Evolutionary conservation across 495 filamentous ascomycete species (phyloP).

Genomic region (Penicillium bialowiezense): DNA sequence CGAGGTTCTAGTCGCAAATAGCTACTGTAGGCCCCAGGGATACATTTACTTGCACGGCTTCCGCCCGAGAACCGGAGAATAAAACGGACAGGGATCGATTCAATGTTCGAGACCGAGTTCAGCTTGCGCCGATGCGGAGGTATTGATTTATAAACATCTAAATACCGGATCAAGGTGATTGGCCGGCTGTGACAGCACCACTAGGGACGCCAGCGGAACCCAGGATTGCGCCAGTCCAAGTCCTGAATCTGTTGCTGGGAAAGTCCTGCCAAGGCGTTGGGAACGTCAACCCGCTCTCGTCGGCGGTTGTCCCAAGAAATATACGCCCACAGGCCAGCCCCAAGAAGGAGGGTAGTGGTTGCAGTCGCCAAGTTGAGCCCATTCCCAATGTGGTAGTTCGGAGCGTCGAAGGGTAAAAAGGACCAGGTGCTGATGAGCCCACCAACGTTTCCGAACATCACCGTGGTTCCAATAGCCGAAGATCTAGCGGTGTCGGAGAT

Average conservation of each 20-base stretch:
- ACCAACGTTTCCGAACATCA: slow-evolving; percentile 73
- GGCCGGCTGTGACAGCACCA: background rate
- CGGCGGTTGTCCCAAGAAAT: slow-evolving; percentile 64
- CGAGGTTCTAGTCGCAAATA: too few species aligned
- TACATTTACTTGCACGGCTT: too few species aligned
- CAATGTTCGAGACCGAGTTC: background rate
- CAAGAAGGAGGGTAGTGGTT: slow-evolving; percentile 48
- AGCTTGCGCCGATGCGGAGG: background rate
- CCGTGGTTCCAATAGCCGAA: slow-evolving; percentile 61
- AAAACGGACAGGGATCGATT: background rate
- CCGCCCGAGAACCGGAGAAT: slow-evolving; percentile 1
- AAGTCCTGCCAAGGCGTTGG: slow-evolving; percentile 54
- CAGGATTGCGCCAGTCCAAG: slow-evolving; percentile 71
- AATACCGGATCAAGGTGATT: background rate
- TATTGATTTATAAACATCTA: background rate
- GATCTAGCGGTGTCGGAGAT: slow-evolving; percentile 66
- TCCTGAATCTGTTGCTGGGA: slow-evolving; percentile 57
- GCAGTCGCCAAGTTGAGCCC: slow-evolving; percentile 67
- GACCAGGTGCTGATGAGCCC: slow-evolving; percentile 70
- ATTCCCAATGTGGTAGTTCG: slow-evolving; percentile 71
- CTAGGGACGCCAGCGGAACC: slow-evolving; percentile 61
- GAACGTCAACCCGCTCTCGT: slow-evolving; percentile 51
- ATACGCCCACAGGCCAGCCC: slow-evolving; percentile 49
- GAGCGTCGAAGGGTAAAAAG: slow-evolving; percentile 62
- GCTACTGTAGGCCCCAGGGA: too few species aligned